phyloP scores from a whole-genome alignment of 805 yeast species.

The Candida germanica region DNA sequence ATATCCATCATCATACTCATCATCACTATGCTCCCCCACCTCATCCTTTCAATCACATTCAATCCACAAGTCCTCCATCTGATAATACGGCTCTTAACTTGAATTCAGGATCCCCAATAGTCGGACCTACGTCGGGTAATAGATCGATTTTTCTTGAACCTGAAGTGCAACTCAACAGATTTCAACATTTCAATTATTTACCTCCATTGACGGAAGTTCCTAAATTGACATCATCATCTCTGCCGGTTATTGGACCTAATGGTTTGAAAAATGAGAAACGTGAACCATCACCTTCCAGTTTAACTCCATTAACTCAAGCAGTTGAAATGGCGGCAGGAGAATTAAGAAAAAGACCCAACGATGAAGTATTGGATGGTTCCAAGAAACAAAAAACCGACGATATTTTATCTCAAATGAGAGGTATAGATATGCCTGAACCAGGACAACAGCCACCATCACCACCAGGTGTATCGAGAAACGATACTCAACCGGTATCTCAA shows the following conservation, averaged over 20 bases:
- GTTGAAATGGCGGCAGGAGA: constrained; percentile 37
- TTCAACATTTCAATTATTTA: constrained; percentile 69
- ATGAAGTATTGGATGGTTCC: constrained; percentile 6
- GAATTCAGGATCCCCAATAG: constrained; percentile 2
- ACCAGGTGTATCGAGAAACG: neutral
- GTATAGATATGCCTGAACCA: constrained; percentile 13
- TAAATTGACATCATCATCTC: constrained; percentile 56
- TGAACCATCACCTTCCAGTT: constrained; percentile 14
- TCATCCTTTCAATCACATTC: constrained; percentile 10
- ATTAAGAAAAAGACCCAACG: constrained; percentile 11
- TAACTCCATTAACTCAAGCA: constrained; percentile 41
- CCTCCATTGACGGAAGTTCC: constrained; percentile 74
- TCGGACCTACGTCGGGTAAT: neutral
- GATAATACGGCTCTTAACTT: neutral
- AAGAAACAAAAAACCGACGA: constrained; percentile 4
- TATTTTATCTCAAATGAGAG: constrained; percentile 65
- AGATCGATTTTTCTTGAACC: constrained; percentile 35
- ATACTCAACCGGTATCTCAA: constrained; percentile 43
- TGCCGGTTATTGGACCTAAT: constrained; percentile 14
- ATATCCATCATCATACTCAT: constrained; percentile 83
- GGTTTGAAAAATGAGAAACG: constrained; percentile 26
- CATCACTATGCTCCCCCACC: constrained; percentile 61
- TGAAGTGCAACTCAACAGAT: constrained; percentile 54
- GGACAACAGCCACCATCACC: neutral
- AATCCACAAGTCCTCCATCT: constrained; percentile 4